Base-by-base conservation (phyloP, 208 protist species). In the Trypanosoma caninum region DNA sequence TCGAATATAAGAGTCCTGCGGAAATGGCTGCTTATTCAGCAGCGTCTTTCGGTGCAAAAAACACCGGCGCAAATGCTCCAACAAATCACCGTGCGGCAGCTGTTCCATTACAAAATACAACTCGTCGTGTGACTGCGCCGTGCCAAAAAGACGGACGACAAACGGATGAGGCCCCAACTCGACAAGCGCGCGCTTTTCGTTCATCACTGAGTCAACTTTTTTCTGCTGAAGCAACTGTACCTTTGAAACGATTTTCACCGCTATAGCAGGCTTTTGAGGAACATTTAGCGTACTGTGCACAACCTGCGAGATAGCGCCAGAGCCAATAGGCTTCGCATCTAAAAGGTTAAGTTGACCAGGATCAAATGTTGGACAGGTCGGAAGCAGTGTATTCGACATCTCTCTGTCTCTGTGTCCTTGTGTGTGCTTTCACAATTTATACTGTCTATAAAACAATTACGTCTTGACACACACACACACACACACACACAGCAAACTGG, bases 41-140 rank as follows among this genome's bases (percentile, higher is more conserved):
- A n/a, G n/a, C n/a, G n/a, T n/a, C n/a, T n/a, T 23, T 10, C 42
- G 28, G n/a, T 30, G 55, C 10, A 56, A 27, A 23, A 65, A 59
- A 14, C 61, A 56, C 5, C 69, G 70, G 18, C 85, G 76, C 27
- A 95, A 93, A 67, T 95, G 87, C 69, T 94, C 78, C 18, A 97
- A 69, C 10, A 98, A 66, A 59, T 98, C 95, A 20, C 96, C 96
- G 37, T 97, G 77, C 35, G 94, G 88, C 1, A 98, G 80, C 50
- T 80, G 90, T 76, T 98, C 94, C 56, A 98, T 65, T 23, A 98
- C 89, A 62, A 89, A 95, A 73, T 94, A 97, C 22, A 97, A 72
- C 65, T 97, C 88, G 50, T 97, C 89, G 42, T 82, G 80, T 2
- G 83, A 88, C 68, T 97, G 92, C 4, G 68, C 65, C n/a, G 92